These are phyloP conservation scores for Tardiomyces depauwii DNA, from an alignment of 1,139 yeast species.

Conservation along the genomic window DNA sequence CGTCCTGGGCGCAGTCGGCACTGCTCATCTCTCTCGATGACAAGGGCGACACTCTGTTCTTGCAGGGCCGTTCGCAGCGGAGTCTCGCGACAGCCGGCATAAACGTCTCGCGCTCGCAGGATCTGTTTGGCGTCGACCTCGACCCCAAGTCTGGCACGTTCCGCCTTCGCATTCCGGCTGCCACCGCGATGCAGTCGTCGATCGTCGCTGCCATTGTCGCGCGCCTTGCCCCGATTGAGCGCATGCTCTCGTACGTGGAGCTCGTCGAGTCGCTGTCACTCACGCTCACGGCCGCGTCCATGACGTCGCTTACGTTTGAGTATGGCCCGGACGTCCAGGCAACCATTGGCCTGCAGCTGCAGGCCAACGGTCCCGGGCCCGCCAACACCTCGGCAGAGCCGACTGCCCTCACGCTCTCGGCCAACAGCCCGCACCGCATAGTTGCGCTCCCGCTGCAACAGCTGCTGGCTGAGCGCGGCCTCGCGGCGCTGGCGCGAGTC, in stretches of 20 bases:
- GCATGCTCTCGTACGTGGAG: conserved; percentile 20
- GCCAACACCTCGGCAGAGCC: conserved; percentile 1
- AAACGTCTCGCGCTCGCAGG: conserved; percentile 5
- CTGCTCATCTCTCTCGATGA: conserved; percentile 6
- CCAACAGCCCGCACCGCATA: conserved; percentile 9
- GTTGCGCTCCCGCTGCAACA: conserved; percentile 13
- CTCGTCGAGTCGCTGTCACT: conserved; percentile 16
- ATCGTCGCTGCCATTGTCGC: conserved; percentile 11
- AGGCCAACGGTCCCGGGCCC: too few species aligned
- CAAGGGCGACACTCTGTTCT: conserved; percentile 7
- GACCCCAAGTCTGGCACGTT: conserved; percentile 16
- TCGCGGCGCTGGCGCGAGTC: conserved; percentile 8
- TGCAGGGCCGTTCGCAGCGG: conserved; percentile 18
- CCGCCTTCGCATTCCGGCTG: conserved; percentile 6
- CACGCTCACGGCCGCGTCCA: conserved; percentile 18
- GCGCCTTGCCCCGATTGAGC: conserved; percentile 18
- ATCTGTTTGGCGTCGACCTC: conserved; percentile 12
- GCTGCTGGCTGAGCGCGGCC: conserved; percentile 8
- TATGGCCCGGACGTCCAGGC: conserved; percentile 11
- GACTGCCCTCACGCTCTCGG: neutral
- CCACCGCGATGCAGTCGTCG: conserved; percentile 2
- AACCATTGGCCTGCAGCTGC: conserved; percentile 1
- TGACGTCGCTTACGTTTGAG: conserved; percentile 18
- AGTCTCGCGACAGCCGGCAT: conserved; percentile 8
- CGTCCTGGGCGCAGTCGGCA: conserved; percentile 18